Evolutionary conservation across 2,329 filamentous ascomycete genomes (phyloP).

Genomic region (Pseudocercospora crystallina): DNA sequence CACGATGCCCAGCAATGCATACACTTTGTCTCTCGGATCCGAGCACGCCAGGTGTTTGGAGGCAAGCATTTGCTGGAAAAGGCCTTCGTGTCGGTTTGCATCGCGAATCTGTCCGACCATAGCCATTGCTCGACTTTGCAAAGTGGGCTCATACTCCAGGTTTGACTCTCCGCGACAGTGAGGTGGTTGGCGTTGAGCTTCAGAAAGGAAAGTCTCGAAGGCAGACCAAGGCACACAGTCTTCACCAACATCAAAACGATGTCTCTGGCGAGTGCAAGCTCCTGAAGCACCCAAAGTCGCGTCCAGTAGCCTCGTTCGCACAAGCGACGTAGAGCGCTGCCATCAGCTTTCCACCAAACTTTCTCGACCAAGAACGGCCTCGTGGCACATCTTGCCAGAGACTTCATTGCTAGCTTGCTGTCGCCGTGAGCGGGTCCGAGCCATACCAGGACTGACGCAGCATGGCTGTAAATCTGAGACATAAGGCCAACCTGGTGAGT

Average conservation of each 20-base stretch:
- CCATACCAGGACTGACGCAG: conserved; percentile 12
- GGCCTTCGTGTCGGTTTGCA: background rate
- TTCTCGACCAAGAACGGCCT: background rate
- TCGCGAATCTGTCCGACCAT: background rate
- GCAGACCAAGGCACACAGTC: background rate
- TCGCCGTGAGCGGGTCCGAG: conserved; percentile 8
- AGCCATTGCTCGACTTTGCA: conserved; percentile 3
- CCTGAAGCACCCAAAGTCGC: conserved; percentile 13
- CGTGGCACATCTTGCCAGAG: background rate
- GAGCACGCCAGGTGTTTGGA: conserved; percentile 1
- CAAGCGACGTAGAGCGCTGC: background rate
- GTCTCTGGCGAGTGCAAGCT: conserved; percentile 4
- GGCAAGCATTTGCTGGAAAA: conserved; percentile 1
- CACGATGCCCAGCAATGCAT: conserved; percentile 4
- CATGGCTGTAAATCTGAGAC: conserved; percentile 12
- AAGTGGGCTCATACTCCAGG: background rate
- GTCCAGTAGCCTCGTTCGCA: conserved; percentile 13
- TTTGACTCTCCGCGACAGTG: background rate
- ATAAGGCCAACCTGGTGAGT: conserved; percentile 14
- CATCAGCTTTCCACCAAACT: conserved; percentile 4
- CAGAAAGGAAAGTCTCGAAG: background rate
- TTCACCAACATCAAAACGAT: conserved; percentile 1
- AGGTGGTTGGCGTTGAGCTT: background rate
- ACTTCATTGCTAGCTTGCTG: conserved; percentile 12
- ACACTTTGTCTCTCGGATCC: conserved; percentile 9